These are phyloP conservation scores for Ophiognomonia clavigignenti-juglandacearum DNA, from an alignment of 2,329 filamentous ascomycete genomes.

Conservation along the genomic window DNA sequence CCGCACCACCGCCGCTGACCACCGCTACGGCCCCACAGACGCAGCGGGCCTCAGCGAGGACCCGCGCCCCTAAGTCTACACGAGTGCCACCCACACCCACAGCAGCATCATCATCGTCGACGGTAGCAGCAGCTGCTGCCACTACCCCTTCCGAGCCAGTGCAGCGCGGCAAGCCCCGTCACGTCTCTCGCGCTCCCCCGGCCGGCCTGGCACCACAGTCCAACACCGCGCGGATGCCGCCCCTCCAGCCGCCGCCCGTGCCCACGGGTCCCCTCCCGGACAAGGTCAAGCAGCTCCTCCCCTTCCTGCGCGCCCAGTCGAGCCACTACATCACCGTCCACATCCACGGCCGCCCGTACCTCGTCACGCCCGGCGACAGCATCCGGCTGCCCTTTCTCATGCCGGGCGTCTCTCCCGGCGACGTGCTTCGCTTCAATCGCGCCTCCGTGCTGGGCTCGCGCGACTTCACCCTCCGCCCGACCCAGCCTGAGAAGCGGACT, in stretches of 20 bases:
- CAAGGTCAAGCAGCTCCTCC: conserved; percentile 58
- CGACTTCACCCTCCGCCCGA: conserved; percentile 68
- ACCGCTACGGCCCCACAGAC: background rate
- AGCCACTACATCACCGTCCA: conserved; percentile 75
- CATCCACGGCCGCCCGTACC: conserved; percentile 75
- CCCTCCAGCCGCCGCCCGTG: conserved; percentile 35
- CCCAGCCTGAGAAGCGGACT: conserved; percentile 36
- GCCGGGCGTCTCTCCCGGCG: conserved; percentile 71
- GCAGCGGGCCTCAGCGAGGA: conserved; percentile 5
- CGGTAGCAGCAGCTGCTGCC: background rate
- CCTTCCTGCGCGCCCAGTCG: conserved; percentile 67
- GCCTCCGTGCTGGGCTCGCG: conserved; percentile 78
- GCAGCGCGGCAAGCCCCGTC: background rate
- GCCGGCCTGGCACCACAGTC: background rate
- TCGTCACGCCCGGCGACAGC: conserved; percentile 70
- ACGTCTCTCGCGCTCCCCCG: background rate
- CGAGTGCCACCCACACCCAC: too few relatives aligned
- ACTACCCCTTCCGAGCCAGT: background rate
- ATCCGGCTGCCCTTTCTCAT: conserved; percentile 77
- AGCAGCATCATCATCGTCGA: too few relatives aligned
- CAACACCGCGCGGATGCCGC: conserved; percentile 46
- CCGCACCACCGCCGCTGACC: conserved; percentile 1
- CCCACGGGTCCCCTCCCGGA: conserved; percentile 41
- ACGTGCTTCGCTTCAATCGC: conserved; percentile 82
- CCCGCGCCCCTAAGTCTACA: background rate